A percentile compares a stretch with the other conserved stretches of the same genome.
Evolutionary conservation across 1,139 yeast species (phyloP).

Genomic region (Hemisphaericaspora subhashii): DNA sequence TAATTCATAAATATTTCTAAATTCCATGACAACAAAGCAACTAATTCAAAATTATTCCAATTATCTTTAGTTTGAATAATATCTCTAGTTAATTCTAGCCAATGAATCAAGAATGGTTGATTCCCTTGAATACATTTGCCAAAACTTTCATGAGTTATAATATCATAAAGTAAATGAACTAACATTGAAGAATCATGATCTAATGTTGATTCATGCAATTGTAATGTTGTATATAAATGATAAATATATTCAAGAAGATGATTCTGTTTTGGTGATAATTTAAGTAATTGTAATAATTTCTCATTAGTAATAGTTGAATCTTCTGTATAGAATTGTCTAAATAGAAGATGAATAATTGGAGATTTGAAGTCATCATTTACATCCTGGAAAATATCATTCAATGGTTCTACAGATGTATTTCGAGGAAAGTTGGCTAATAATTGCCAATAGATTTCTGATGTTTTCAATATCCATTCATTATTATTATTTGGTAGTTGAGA

Average conservation of each 20-base stretch:
- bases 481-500: background rate
- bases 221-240: constrained; percentile 6
- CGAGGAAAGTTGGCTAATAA: constrained; percentile 13
- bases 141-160: constrained; percentile 26
- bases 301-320: constrained; percentile 13
- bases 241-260: constrained; percentile 6
- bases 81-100: constrained; percentile 13
- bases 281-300: constrained; percentile 10
- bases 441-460: constrained; percentile 13
- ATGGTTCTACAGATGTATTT: constrained; percentile 5
- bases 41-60: constrained; percentile 55
- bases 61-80: constrained; percentile 48
- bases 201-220: constrained; percentile 5
- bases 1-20: constrained; percentile 35
- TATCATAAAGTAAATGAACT: constrained; percentile 16
- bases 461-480: constrained; percentile 4
- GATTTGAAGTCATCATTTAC: background rate
- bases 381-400: constrained; percentile 9
- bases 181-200: constrained; percentile 15
- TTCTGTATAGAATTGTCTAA: constrained; percentile 14
- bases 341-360: constrained; percentile 15
- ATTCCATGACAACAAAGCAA: constrained; percentile 57
- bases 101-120: constrained; percentile 2
- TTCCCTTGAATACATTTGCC: constrained; percentile 18
- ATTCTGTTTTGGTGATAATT: constrained; percentile 2